Base-by-base conservation (phyloP, 1,139 yeast species). In the Debaryomyces coudertii region DNA sequence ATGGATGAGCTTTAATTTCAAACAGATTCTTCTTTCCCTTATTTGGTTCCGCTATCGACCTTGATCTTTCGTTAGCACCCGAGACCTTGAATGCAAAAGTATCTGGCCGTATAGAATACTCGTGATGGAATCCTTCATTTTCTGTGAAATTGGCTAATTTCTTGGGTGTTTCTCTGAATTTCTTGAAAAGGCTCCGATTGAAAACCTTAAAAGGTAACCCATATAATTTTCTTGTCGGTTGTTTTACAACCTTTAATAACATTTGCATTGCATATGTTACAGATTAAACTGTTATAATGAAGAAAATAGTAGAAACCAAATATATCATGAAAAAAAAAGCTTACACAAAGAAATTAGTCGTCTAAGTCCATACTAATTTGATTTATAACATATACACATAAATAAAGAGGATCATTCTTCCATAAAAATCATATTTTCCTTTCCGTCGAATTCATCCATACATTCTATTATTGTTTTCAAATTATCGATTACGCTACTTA, bases 391-490 rank as follows among this genome's bases (percentile, higher is more conserved):
- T 36, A 29, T 15, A 24, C 18, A 31, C 25, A 31, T 16, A 24
- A n/a, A 29, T 11, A 7, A 6, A 14, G 6, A 8, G 11, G 7
- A 5, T 24, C 15, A 40, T 5, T 15, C 23, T 25, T 25, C 37
- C 6, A 37, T 31, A 40, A 63, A 65, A 5, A 59, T 22, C 1
- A 49, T 52, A 24, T 59, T 62, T 47, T 68, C 51, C 48, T 65
- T 57, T 6, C 71, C 74, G 48, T 79, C 83, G 60, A 84, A 79
- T 56, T 78, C 85, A 43, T 84, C 89, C 53, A 85, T 65, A 52
- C 89, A 83, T 63, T 86, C 92, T 7, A 85, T 69, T 1, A 83
- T 75, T 2, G 88, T 80, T 53, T 82, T 82, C 39, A 85, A 61
- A 52, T 79, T 82, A 57, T 86, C 92, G 49, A 86, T 71, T 29